Evolutionary conservation across 1,284 basidiomycete species (phyloP), one percentile per base, ranked within the genome.

Genomic region (Sphaerobolus stellatus): DNA sequence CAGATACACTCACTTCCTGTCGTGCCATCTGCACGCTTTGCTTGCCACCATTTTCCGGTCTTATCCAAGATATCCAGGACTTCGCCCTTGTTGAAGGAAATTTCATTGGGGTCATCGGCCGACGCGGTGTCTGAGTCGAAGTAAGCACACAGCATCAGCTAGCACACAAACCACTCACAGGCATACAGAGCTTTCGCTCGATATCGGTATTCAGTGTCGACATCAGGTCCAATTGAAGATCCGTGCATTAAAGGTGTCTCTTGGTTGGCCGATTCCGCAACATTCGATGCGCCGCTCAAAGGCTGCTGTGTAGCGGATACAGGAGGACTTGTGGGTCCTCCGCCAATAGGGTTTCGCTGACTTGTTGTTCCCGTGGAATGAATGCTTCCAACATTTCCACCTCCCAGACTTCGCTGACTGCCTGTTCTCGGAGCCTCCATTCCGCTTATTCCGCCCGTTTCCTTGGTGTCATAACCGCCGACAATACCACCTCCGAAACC

Each of bases 41-140:
- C 94, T 70, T 96, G 93, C 92, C 92, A 98, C 92, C 92, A 95
- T 71, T 94, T 94, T 51, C 92, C 93, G 62, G 87, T 83, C 70
- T 92, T 95, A 74, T 99, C 97, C 50, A 96, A 73, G 59, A 99
- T 92, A 56, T 98, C 94, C 60, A 99, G 81, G 40, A 94, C 80
- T 68, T 99, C 96, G 50, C 94, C 94, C 71, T 98, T 98, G 54
- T 77, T 69, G 71, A 99, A 98, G 44, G 91, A 92, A 48, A 99
- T 91, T 74, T 99, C 97, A 66, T 93, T 97, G 8, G 95, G 92
- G 71, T 99, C 96, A 60, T 98, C 94, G 18, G 91, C 79, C 8
- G 89, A 93, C 29, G 95, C 96, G 56, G 83, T 84, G 76, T 99
- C 94, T 88, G 71, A 56, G 51, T 28, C 51, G 54, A 41, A 52